These are phyloP conservation scores for Diaporthe sp. DNA, from an alignment of 2,329 filamentous ascomycete species.

Conservation along the genomic window DNA sequence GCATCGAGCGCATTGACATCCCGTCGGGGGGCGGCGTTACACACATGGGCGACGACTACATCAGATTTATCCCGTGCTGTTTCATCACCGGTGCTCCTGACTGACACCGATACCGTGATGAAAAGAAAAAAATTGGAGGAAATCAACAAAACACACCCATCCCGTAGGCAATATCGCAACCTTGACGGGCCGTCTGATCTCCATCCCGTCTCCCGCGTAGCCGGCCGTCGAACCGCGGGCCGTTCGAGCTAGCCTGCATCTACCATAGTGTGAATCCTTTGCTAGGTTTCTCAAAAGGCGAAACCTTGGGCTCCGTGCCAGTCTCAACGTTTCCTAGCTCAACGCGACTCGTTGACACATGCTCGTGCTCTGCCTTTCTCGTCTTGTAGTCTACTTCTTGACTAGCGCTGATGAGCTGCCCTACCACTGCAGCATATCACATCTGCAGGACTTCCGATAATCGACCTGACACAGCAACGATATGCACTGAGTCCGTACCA, in stretches of 20 bases:
- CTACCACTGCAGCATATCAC: not conserved
- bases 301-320: constrained; percentile 21
- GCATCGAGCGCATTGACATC: constrained; percentile 16
- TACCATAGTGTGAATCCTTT: not conserved
- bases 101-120: not conserved
- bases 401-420: not conserved
- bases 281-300: not conserved
- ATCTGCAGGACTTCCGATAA: not conserved
- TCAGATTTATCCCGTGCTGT: constrained; percentile 7
- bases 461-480: not conserved
- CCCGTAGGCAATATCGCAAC: not conserved
- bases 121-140: not conserved
- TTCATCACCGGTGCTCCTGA: not conserved
- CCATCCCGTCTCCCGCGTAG: constrained; percentile 13
- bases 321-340: constrained; percentile 27
- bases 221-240: constrained; percentile 3
- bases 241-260: constrained; percentile 17
- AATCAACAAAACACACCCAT: not conserved
- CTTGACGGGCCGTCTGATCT: constrained; percentile 31
- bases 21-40: not conserved
- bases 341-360: constrained; percentile 12
- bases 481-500: not conserved
- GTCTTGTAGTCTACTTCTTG: not conserved
- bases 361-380: not conserved
- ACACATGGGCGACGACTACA: not conserved